Evolutionary conservation across 805 yeast genomes (phyloP), one percentile per base, ranked within the genome.

Genomic region (Suhomyces vadensis): DNA sequence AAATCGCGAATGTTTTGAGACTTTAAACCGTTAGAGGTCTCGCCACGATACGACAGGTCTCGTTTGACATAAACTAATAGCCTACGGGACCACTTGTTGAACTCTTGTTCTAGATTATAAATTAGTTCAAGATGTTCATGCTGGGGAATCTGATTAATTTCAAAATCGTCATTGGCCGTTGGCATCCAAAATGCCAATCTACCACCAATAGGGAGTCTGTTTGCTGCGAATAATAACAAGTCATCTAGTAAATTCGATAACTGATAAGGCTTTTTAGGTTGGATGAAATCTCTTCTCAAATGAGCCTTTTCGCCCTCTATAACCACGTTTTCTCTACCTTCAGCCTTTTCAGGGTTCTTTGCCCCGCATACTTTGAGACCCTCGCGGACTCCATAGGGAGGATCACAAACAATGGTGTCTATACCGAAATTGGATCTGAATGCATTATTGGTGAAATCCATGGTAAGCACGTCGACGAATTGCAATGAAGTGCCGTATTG

Each of bases 111-210:
- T 48, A 95, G 74, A 47, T 83, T 81, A 52, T 85, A 82, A 38
- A 83, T 67, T 53, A 90, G 71, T 55, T 86, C 85, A 46, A 94
- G 63, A 35, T 77, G 79, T 48, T 79, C 74, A 63, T 94, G 97
- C 53, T 80, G 82, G 4, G 98, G 98, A 20, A 91, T 81, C 42
- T 76, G 71, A 37, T 86, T 80, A 44, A 75, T 79, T 26, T 80
- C 73, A 50, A 78, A 81, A 52, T 87, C 95, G 56, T 87, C 95
- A 60, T 91, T 90, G 1, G 97, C 95, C 1, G 95, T 85, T 0
- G 99, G 99, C 94, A 91, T 88, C 99, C 99, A 94, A 63, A 90
- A 91, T 21, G 94, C 87, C 26, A 94, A 71, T 50, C 98, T 71
- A 0, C 97, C 96, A 6, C 79, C 79, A 2, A 81, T 65, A 0